Percentiles rank a stretch among this genome's conserved stretches.
Conservation (phyloP, 495 filamentous ascomycete genomes). For the Hypoxylon fuscum region DNA sequence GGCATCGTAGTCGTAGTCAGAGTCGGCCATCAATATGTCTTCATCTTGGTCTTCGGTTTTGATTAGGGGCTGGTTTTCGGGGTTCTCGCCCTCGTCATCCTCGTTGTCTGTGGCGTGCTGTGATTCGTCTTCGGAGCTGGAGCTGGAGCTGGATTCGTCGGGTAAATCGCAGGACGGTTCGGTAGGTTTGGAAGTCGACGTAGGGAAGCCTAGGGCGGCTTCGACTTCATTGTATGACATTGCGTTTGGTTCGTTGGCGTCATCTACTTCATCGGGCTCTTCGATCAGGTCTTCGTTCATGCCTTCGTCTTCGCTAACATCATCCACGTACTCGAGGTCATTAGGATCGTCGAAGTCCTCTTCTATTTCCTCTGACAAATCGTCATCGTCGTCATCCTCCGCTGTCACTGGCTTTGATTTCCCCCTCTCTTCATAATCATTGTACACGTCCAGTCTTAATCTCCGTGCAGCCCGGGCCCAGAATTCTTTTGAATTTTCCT, state of each 20-base stretch:
- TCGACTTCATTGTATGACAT: conserved; percentile 67
- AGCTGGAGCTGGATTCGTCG: conserved; percentile 11
- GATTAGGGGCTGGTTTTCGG: background rate
- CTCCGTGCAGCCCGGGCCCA: conserved; percentile 70
- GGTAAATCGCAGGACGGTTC: conserved; percentile 14
- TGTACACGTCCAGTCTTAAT: conserved; percentile 62
- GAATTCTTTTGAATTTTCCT: conserved; percentile 55
- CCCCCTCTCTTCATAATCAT: conserved; percentile 26
- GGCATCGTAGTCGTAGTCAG: too few species aligned
- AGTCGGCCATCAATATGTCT: too few species aligned
- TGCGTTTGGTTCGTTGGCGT: conserved; percentile 28
- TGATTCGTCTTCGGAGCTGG: conserved; percentile 6
- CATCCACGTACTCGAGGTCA: conserved; percentile 36
- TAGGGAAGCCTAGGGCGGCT: conserved; percentile 48
- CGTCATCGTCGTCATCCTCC: conserved; percentile 28
- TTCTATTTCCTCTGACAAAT: conserved; percentile 1
- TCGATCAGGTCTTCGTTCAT: conserved; percentile 35
- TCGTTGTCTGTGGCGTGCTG: conserved; percentile 6
- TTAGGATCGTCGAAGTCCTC: conserved; percentile 11
- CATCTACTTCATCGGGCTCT: conserved; percentile 29
- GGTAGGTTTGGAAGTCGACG: background rate
- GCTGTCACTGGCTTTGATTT: background rate
- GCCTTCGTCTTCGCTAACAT: conserved; percentile 14
- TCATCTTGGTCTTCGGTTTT: conserved; percentile 25
- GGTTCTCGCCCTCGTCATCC: too few species aligned